A percentile compares a stretch with the other conserved stretches of the same genome.
Evolutionary conservation across 2,329 filamentous ascomycete species (phyloP).

Genomic region (Leptographium wingfieldii): DNA sequence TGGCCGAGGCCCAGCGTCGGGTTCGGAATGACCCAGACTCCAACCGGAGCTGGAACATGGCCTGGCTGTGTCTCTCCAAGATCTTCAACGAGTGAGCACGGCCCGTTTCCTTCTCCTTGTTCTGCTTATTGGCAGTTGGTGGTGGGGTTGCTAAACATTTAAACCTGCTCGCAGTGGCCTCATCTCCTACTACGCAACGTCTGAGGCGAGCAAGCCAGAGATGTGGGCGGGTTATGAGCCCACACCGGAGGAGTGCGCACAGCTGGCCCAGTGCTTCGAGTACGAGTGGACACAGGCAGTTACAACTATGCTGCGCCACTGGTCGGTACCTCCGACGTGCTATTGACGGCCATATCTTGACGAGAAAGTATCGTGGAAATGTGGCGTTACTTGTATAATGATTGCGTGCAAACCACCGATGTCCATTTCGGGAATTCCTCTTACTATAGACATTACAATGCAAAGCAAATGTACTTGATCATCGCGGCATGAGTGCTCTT

Average conservation of each 20-base stretch:
- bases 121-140: slow-evolving; percentile 15
- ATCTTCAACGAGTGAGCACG: slow-evolving; percentile 45
- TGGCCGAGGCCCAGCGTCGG: slow-evolving; percentile 51
- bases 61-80: slow-evolving; percentile 58
- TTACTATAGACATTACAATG: no score
- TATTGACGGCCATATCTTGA: slow-evolving; percentile 1
- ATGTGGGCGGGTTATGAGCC: slow-evolving; percentile 59
- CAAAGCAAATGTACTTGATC: no score
- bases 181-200: slow-evolving; percentile 45
- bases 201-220: slow-evolving; percentile 47
- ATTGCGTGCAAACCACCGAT: no score
- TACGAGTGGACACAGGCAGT: slow-evolving; percentile 56
- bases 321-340: slow-evolving; percentile 44
- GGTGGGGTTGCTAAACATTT: no score
- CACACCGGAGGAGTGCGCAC: slow-evolving; percentile 38
- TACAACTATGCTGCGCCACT: slow-evolving; percentile 54
- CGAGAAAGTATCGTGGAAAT: neutral
- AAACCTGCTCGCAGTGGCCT: slow-evolving; percentile 33
- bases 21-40: slow-evolving; percentile 52
- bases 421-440: no score
- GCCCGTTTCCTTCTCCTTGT: no score
- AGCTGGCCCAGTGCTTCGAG: slow-evolving; percentile 50
- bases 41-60: slow-evolving; percentile 63
- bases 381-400: neutral
- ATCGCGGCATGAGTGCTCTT: no score